Evolutionary conservation across 2,329 filamentous ascomycete species (phyloP), one percentile per base, ranked within the genome.

Genomic region (Cladosporium halotolerans): DNA sequence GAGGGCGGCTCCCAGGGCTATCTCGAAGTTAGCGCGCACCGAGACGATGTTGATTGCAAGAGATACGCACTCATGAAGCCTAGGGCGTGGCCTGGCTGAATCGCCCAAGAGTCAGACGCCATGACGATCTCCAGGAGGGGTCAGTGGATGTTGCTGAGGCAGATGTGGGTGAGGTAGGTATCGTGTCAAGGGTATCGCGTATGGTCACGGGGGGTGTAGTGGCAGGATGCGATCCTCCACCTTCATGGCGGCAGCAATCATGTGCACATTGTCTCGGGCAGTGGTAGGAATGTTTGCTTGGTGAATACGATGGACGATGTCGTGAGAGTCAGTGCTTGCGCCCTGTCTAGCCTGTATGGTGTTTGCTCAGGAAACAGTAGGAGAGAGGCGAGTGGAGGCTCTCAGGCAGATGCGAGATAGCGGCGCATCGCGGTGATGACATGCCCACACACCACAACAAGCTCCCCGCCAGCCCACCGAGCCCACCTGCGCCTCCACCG

Each of bases 1-100:
- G 34, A 99, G 81, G 2, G 91, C 96, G 58, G 89, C 88, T 53
- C 93, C 93, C 54, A 99, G 83, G 46, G 85, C 90, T 95, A 67
- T 60, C 43, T 51, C 6, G 16, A 28, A 36, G 51, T 50, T 13
- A 55, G 55, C 31, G 39, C 19, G 44, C 18, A 23, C 23, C n/a
- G 31, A 18, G 9, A 9, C 10, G 32, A n/a, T 16, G 34, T 5
- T 39, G 36, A 39, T 39, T 14, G n/a, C 13, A 14, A 52, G 33
- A 5, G 34, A 32, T 18, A 59, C 61, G 41, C 61, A 73, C 71
- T 67, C 59, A 74, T 69, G 60, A 71, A 71, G 51, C 70, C 70
- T 31, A 74, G 58, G 16, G 66, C 56, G 18, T 63, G 59, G 38
- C 60, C 62, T 18, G 62, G 62, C n/a, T 60, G 55, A 9, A 63